phyloP scores from a whole-genome alignment of 495 filamentous ascomycete species.

The Massariosphaeria phaeospora region DNA sequence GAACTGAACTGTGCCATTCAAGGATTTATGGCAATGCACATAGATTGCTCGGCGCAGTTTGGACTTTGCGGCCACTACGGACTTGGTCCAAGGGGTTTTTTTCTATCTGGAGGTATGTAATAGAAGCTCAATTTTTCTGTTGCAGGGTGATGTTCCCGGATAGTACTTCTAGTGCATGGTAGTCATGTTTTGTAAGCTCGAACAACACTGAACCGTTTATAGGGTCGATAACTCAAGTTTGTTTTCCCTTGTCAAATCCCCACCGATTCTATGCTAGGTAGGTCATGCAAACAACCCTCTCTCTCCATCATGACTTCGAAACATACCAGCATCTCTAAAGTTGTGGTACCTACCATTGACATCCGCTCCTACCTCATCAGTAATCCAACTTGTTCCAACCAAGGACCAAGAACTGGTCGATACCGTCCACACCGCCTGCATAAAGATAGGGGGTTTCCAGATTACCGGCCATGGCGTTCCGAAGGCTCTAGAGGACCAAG shows the following conservation, averaged over 20 bases:
- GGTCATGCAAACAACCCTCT: background rate
- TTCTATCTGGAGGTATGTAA: background rate
- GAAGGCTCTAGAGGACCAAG: conserved; percentile 24
- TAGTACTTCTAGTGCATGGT: no score
- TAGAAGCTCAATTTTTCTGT: background rate
- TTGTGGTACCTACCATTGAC: conserved; percentile 15
- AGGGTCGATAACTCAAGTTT: background rate
- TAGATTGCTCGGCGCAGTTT: background rate
- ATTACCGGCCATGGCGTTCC: conserved; percentile 37
- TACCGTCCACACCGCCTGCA: conserved; percentile 34
- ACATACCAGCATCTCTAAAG: background rate
- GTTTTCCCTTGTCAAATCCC: background rate
- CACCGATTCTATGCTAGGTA: background rate
- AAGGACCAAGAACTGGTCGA: conserved; percentile 25
- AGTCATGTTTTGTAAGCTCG: background rate
- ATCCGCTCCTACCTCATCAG: conserved; percentile 14
- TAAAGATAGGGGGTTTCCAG: conserved; percentile 41
- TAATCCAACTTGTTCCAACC: conserved; percentile 7
- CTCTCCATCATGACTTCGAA: background rate
- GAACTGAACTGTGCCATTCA: background rate
- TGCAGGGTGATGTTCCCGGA: background rate
- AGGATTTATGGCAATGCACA: background rate
- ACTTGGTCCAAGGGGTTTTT: background rate
- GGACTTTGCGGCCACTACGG: background rate
- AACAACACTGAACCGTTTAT: background rate